Conservation (phyloP, 768 basidiomycete genomes). For the Amanita molliuscula region DNA sequence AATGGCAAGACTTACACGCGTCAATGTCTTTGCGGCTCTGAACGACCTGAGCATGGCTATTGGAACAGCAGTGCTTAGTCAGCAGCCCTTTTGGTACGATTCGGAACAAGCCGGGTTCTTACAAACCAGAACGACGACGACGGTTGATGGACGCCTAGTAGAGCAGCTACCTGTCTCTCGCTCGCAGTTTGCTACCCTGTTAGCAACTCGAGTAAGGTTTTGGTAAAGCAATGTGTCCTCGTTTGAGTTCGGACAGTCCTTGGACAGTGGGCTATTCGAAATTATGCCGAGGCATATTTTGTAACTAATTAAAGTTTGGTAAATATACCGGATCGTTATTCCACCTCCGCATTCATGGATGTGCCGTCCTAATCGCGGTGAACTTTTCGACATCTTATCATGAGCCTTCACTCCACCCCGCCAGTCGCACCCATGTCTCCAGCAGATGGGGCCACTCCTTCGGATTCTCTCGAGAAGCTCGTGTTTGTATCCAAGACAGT, state of each 20-base stretch:
- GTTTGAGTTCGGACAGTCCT: constrained; percentile 71
- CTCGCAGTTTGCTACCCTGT: constrained; percentile 15
- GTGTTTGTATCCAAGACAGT: constrained; percentile 59
- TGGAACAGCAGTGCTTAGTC: constrained; percentile 27
- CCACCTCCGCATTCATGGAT: background rate
- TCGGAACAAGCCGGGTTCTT: constrained; percentile 7
- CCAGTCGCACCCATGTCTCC: background rate
- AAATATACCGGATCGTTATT: background rate
- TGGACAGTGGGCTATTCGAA: constrained; percentile 56
- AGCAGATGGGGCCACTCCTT: background rate
- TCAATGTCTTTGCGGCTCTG: constrained; percentile 52
- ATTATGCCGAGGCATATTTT: constrained; percentile 68
- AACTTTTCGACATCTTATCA: background rate
- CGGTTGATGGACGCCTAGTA: constrained; percentile 37
- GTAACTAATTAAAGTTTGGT: constrained; percentile 8
- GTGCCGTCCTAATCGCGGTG: background rate
- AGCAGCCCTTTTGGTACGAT: constrained; percentile 20
- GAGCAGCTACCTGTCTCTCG: constrained; percentile 63
- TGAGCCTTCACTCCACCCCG: background rate
- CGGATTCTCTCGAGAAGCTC: constrained; percentile 36
- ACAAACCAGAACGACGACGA: constrained; percentile 68
- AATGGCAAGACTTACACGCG: constrained; percentile 38
- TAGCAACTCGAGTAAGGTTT: constrained; percentile 33
- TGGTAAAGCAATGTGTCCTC: constrained; percentile 55
- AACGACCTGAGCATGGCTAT: constrained; percentile 56